phyloP scores from a whole-genome alignment of 23 red algal genomes.

The Gracilaria vermiculophylla region DNA sequence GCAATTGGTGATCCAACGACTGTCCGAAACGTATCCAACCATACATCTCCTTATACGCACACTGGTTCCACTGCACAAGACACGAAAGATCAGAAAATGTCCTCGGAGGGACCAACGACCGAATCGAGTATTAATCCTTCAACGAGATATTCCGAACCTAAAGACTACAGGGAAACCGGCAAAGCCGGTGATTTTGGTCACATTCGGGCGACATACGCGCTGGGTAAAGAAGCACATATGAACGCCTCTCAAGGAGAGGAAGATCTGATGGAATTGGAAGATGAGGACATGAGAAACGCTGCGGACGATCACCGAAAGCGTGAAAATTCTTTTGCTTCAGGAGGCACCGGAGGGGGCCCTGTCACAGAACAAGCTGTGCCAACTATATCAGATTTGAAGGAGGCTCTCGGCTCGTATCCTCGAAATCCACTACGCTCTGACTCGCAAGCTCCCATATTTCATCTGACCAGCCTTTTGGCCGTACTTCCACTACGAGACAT shows the following conservation, averaged over 20 bases:
- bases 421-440: constrained; percentile 47
- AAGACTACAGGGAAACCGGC: neutral
- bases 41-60: neutral
- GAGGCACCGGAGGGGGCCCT: neutral
- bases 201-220: neutral
- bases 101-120: neutral
- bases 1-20: neutral
- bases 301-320: neutral
- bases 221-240: neutral
- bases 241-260: neutral
- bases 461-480: neutral
- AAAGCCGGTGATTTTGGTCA: neutral
- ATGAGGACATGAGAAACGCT: neutral
- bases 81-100: neutral
- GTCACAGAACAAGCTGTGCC: neutral
- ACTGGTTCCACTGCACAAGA: neutral
- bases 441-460: constrained; percentile 30
- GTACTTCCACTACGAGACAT: neutral
- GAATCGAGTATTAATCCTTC: neutral
- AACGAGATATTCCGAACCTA: neutral
- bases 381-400: constrained; percentile 9
- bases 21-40: neutral
- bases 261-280: neutral
- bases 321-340: neutral
- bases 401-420: constrained; percentile 34